phyloP scores from a whole-genome alignment of 768 basidiomycete genomes.

The Lentinula boryana region DNA sequence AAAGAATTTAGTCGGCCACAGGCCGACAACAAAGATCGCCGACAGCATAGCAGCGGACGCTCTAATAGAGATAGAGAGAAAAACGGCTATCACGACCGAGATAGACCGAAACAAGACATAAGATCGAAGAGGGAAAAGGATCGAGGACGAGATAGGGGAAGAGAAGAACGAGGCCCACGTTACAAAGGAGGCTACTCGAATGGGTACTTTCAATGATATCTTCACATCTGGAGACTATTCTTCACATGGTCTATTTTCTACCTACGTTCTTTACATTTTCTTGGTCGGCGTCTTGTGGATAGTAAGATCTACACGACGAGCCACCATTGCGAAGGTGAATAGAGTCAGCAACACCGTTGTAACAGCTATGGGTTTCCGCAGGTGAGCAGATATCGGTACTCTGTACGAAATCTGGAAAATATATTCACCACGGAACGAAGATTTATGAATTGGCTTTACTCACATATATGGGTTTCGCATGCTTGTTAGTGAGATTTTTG shows the following conservation, averaged over 20 bases:
- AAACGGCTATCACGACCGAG: conserved; percentile 8
- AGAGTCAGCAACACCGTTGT: conserved; percentile 62
- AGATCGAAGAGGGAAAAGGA: conserved; percentile 12
- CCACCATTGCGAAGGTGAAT: conserved; percentile 46
- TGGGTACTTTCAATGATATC: neutral
- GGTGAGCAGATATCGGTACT: conserved; percentile 71
- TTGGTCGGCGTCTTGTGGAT: conserved; percentile 31
- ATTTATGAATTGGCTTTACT: conserved; percentile 24
- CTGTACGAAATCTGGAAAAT: conserved; percentile 74
- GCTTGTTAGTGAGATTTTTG: conserved; percentile 69
- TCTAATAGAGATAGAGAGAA: conserved; percentile 14
- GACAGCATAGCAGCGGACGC: conserved; percentile 11
- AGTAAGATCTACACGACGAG: conserved; percentile 40
- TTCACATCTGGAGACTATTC: neutral
- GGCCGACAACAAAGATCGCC: neutral
- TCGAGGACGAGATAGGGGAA: conserved; percentile 15
- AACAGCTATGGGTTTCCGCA: conserved; percentile 83
- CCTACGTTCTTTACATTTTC: conserved; percentile 24
- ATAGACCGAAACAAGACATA: conserved; percentile 11
- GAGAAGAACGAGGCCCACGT: conserved; percentile 17
- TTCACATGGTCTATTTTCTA: neutral
- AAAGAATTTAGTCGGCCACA: neutral
- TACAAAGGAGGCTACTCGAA: conserved; percentile 24
- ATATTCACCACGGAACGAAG: neutral
- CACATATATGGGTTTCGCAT: conserved; percentile 79